Conservation (phyloP, 1,284 basidiomycete species). For the Mycena citricolor region DNA sequence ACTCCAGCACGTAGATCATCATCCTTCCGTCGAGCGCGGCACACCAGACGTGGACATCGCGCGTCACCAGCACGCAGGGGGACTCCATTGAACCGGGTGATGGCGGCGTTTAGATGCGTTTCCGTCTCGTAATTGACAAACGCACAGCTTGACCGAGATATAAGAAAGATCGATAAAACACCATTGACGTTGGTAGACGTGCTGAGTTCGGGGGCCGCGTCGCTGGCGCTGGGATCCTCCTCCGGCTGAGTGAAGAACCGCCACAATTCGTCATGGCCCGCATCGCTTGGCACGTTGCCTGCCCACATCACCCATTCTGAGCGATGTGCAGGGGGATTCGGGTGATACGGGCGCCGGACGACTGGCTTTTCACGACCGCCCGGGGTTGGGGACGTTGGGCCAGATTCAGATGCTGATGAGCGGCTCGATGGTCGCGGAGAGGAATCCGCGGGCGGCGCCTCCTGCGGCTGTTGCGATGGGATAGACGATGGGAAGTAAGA, state of each 20-base stretch:
- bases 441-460: too few relatives aligned
- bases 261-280: conserved; percentile 87
- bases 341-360: conserved; percentile 53
- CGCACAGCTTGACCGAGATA: conserved; percentile 88
- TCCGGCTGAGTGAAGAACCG: conserved; percentile 68
- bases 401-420: conserved; percentile 12
- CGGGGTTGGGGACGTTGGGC: conserved; percentile 8
- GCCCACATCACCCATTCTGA: conserved; percentile 97
- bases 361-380: conserved; percentile 28
- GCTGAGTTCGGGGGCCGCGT: too few relatives aligned
- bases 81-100: conserved; percentile 70
- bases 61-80: conserved; percentile 67
- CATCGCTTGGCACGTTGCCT: conserved; percentile 85
- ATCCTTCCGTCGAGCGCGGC: conserved; percentile 79
- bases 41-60: conserved; percentile 79
- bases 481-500: conserved; percentile 40
- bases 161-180: conserved; percentile 88
- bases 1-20: conserved; percentile 91
- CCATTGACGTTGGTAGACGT: conserved; percentile 40
- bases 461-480: too few relatives aligned
- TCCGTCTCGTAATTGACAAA: conserved; percentile 87
- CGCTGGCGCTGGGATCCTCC: conserved; percentile 15
- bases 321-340: conserved; percentile 67
- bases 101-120: conserved; percentile 64
- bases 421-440: conserved; percentile 6